phyloP scores from a whole-genome alignment of 805 yeast genomes.

The Jamesozyma piceae region DNA sequence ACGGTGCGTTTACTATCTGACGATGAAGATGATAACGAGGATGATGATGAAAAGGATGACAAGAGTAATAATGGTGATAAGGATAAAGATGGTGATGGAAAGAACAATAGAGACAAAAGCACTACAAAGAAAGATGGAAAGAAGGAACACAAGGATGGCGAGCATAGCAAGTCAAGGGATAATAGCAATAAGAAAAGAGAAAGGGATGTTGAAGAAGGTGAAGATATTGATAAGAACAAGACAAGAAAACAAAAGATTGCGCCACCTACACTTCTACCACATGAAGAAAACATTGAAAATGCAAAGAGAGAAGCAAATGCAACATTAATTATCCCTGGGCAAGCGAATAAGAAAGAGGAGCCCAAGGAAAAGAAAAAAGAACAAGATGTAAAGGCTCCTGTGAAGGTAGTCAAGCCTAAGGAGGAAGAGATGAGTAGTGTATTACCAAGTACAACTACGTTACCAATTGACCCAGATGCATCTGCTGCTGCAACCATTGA shows the following conservation, averaged over 20 bases:
- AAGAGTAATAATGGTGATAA: conserved; percentile 3
- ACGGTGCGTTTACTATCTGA: conserved; percentile 26
- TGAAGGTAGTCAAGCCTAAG: background rate
- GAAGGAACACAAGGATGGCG: conserved; percentile 2
- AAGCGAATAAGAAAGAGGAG: conserved; percentile 7
- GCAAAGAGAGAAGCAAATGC: conserved; percentile 28
- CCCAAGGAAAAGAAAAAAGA: background rate
- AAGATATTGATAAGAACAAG: conserved; percentile 10
- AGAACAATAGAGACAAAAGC: background rate
- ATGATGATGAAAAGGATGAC: conserved; percentile 5
- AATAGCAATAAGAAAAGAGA: conserved; percentile 5
- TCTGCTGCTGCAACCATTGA: conserved; percentile 1
- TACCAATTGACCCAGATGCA: background rate
- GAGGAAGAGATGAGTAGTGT: background rate
- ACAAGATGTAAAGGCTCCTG: background rate
- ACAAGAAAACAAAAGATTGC: conserved; percentile 22
- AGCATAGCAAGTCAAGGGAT: background rate
- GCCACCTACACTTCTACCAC: conserved; percentile 27
- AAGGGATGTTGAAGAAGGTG: conserved; percentile 4
- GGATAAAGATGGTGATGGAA: background rate
- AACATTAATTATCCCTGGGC: conserved; percentile 25
- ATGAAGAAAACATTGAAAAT: conserved; percentile 25
- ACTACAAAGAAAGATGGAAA: conserved; percentile 3
- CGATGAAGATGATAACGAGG: conserved; percentile 20
- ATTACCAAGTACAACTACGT: background rate